Conservation (phyloP, 73 alveolate genomes). For the Paramecium caudatum region DNA sequence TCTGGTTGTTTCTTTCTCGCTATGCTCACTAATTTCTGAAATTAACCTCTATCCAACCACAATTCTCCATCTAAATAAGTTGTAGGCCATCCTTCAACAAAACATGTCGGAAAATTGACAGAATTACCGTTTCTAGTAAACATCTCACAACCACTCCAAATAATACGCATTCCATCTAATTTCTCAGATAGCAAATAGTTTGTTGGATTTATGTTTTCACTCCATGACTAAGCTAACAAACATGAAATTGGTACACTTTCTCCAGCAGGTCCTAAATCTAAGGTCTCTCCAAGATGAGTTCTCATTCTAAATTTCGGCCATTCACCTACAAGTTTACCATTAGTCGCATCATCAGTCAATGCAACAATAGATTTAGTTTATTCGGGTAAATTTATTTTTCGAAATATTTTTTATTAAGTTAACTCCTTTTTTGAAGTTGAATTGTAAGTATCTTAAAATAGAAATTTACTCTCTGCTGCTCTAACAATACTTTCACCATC, state of each 20-base stretch:
- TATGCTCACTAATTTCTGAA: conserved; percentile 33
- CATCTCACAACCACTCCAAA: conserved; percentile 79
- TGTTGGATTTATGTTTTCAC: conserved; percentile 49
- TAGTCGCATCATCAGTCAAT: conserved; percentile 36
- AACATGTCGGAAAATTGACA: conserved; percentile 34
- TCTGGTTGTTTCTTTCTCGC: conserved; percentile 75
- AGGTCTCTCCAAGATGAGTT: conserved; percentile 47
- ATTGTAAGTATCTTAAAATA: background rate
- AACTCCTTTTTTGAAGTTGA: background rate
- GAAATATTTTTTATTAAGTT: background rate
- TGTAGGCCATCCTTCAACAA: conserved; percentile 75
- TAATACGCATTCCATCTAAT: conserved; percentile 78
- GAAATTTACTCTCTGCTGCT: background rate
- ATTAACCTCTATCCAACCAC: conserved; percentile 63
- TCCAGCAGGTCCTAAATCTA: conserved; percentile 66
- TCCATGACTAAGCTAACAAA: conserved; percentile 1
- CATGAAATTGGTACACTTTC: conserved; percentile 36
- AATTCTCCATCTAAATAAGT: conserved; percentile 68
- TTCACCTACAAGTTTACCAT: background rate
- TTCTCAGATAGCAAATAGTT: conserved; percentile 77
- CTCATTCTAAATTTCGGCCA: conserved; percentile 49
- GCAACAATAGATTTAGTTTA: background rate
- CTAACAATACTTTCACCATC: background rate
- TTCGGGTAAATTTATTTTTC: conserved; percentile 22
- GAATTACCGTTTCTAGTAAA: conserved; percentile 53